phyloP scores from a whole-genome alignment of 139 green algal species.

The Chlorella vulgaris region DNA sequence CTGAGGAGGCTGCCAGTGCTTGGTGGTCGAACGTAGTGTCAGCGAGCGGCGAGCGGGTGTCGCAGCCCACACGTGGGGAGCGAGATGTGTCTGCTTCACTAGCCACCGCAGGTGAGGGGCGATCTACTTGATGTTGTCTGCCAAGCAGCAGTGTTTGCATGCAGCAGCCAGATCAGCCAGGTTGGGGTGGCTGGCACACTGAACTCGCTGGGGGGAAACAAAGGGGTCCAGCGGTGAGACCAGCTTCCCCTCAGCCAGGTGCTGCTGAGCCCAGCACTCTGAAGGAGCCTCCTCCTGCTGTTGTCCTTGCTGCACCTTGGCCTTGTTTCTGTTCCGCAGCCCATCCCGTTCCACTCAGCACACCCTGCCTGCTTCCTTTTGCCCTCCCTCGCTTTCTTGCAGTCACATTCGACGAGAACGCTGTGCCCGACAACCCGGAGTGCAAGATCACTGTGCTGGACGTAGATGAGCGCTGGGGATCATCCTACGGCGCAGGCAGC shows the following conservation, averaged over 20 bases:
- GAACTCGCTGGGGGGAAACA: too few relatives aligned
- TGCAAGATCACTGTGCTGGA: conserved; percentile 50
- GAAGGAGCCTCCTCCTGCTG: too few relatives aligned
- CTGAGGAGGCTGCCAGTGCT: neutral
- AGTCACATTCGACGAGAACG: conserved; percentile 19
- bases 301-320: too few relatives aligned
- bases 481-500: neutral
- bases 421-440: conserved; percentile 2
- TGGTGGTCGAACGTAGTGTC: conserved; percentile 32
- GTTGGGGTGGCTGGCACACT: too few relatives aligned
- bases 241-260: too few relatives aligned
- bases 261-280: too few relatives aligned
- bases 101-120: conserved; percentile 1
- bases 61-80: neutral
- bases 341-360: too few relatives aligned
- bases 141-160: neutral
- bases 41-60: neutral
- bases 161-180: too few relatives aligned
- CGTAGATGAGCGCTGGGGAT: conserved; percentile 22
- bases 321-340: too few relatives aligned
- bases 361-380: neutral
- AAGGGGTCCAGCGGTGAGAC: too few relatives aligned
- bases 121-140: neutral
- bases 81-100: conserved; percentile 27
- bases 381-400: neutral